These are phyloP conservation scores for Xylaria castorea DNA, from an alignment of 495 filamentous ascomycete species.

Conservation along the genomic window DNA sequence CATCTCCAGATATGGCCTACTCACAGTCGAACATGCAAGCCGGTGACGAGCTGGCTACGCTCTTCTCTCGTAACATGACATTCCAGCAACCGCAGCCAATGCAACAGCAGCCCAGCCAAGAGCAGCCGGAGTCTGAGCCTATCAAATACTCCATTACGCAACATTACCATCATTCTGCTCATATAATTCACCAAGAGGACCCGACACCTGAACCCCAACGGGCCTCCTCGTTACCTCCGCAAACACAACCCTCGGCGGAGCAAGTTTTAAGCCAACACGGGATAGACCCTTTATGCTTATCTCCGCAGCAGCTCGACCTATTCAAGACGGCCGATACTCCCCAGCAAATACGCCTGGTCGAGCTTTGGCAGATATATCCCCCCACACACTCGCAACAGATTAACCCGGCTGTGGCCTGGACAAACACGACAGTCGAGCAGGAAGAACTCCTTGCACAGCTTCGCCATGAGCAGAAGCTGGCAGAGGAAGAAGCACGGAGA, in stretches of 20 bases:
- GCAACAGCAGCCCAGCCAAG: slow-evolving; percentile 37
- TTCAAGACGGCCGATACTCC: slow-evolving; percentile 65
- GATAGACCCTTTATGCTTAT: slow-evolving; percentile 61
- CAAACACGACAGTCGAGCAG: slow-evolving; percentile 56
- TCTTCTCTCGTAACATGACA: slow-evolving; percentile 71
- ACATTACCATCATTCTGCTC: slow-evolving; percentile 78
- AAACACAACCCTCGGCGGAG: slow-evolving; percentile 52
- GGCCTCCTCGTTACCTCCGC: slow-evolving; percentile 56
- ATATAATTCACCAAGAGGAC: slow-evolving; percentile 50
- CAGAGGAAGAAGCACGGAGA: slow-evolving; percentile 38
- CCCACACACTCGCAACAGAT: slow-evolving; percentile 47
- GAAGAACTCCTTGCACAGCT: slow-evolving; percentile 57
- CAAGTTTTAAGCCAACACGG: slow-evolving; percentile 56
- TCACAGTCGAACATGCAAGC: slow-evolving; percentile 54
- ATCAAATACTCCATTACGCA: slow-evolving; percentile 73
- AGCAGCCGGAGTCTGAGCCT: slow-evolving; percentile 39
- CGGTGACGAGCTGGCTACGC: slow-evolving; percentile 69
- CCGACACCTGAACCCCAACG: slow-evolving; percentile 43
- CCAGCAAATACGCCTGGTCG: slow-evolving; percentile 65
- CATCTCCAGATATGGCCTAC: slow-evolving; percentile 39
- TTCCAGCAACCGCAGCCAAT: slow-evolving; percentile 52
- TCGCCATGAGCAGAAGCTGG: slow-evolving; percentile 57
- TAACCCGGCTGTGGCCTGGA: slow-evolving; percentile 53
- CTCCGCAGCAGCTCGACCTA: slow-evolving; percentile 63
- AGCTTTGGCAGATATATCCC: slow-evolving; percentile 71